Base-by-base conservation (phyloP, 2,329 filamentous ascomycete species). In the Apiospora arundinis region DNA sequence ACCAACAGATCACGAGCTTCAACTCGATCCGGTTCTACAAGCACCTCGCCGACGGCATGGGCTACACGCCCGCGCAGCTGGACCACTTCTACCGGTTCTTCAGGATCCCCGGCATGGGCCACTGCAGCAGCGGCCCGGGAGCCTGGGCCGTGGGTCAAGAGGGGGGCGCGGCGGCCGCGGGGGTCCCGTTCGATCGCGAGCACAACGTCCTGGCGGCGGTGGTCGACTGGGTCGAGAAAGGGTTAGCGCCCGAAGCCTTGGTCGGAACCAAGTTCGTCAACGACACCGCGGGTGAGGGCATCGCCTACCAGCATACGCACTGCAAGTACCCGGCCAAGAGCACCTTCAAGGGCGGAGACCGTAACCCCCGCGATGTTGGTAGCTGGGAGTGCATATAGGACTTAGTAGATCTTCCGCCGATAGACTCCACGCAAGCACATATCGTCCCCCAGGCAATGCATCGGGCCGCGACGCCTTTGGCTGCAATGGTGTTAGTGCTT, bases 171-270 rank as follows among this genome's bases (percentile, higher is more conserved):
- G 63, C 77, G 0, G 75, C 75, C 0, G 75, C 75, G 4, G 73
- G 69, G 0, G 72, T 78, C 11, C 72, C 73, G 2, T 80, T 78
- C 48, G 76, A 84, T 21, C 80, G 82, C 0, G 75, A 82, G 7
- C 76, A 82, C 28, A 88, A 88, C 28, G 80, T 87, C 0, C 75
- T 88, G 5, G 81, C 84, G 69, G 83, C 85, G 0, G 77, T 88
- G 3, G 84, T 88, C 0, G 78, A 82, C 25, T 87, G 86, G 86
- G 85, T 87, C 0, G 86, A 85, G 74, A 73, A 79, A 11, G 82
- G 78, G 0, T 49, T 78, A 14, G 83, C 83, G 0, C 85, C 86
- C 0, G 83, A 85, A 37, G 78, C 78, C 3, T 69, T 82, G 4
- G 74, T 76, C n/a, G 82, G 82, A 0, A 82, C 81, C 0, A 81